Evolutionary conservation across 371 early-diverging fungal species (phyloP).

Genomic region (Mitosporidium daphniae): DNA sequence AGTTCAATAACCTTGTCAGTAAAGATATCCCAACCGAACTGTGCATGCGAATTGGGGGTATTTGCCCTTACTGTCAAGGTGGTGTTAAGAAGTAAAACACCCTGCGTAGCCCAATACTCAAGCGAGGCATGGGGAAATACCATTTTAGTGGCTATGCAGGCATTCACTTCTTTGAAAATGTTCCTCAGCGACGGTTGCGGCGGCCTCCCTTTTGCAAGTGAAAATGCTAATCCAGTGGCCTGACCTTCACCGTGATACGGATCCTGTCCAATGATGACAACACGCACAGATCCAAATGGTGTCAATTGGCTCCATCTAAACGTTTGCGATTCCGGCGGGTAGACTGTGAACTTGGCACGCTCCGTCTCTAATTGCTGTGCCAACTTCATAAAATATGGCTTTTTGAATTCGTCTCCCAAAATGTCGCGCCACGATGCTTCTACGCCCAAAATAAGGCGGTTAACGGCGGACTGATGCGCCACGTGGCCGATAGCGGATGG

Average conservation of each 20-base stretch:
- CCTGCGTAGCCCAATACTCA: slow-evolving; percentile 42
- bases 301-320: too few species aligned
- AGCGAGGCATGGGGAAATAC: slow-evolving; percentile 16
- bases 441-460: too few species aligned
- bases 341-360: too few species aligned
- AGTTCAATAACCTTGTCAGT: slow-evolving; percentile 42
- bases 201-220: slow-evolving; percentile 25
- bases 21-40: slow-evolving; percentile 51
- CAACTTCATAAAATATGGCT: too few species aligned
- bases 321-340: too few species aligned
- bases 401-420: too few species aligned
- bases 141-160: slow-evolving; percentile 12
- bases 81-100: slow-evolving; percentile 73
- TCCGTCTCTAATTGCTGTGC: too few species aligned
- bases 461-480: too few species aligned
- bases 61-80: slow-evolving; percentile 49
- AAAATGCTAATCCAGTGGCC: slow-evolving; percentile 34
- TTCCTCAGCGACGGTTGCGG: slow-evolving; percentile 62
- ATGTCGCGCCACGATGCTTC: too few species aligned
- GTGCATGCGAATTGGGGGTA: slow-evolving; percentile 46
- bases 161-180: slow-evolving; percentile 44
- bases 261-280: slow-evolving; percentile 17
- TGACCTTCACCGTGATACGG: slow-evolving; percentile 71
- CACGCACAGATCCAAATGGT: too few species aligned
- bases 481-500: too few species aligned